Evolutionary conservation across 768 basidiomycete species (phyloP).

Genomic region (Rhizopogon rudus): DNA sequence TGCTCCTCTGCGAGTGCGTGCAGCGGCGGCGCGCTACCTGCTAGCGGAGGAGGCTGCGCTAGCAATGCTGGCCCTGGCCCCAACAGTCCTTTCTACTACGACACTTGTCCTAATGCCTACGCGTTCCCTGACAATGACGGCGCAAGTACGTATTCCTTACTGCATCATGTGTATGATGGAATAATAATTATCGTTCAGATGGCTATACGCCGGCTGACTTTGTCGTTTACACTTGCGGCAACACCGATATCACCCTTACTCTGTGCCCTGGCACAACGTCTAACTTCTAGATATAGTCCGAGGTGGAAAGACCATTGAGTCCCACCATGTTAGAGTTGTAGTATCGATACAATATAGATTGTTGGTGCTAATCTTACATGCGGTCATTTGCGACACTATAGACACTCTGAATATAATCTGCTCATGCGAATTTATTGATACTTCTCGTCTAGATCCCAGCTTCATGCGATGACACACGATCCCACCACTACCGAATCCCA

Average conservation of each 20-base stretch:
- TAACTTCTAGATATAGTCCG: not conserved
- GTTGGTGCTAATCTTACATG: not conserved
- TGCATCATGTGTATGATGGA: not conserved
- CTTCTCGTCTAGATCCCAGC: too few species aligned
- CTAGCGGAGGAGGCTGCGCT: slow-evolving; percentile 21
- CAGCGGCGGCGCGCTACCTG: slow-evolving; percentile 22
- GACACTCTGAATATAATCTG: not conserved
- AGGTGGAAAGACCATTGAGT: too few species aligned
- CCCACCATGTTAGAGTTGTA: not conserved
- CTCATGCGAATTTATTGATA: too few species aligned
- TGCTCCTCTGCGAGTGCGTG: slow-evolving; percentile 25
- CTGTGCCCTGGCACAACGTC: slow-evolving; percentile 24
- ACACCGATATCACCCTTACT: slow-evolving; percentile 23
- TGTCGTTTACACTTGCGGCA: slow-evolving; percentile 24
- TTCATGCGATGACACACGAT: too few species aligned
- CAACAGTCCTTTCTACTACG: slow-evolving; percentile 24
- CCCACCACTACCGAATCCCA: too few species aligned
- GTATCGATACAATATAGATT: not conserved
- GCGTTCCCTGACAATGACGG: slow-evolving; percentile 30
- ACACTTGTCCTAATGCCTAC: slow-evolving; percentile 24
- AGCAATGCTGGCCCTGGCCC: slow-evolving; percentile 25
- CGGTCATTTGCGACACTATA: not conserved
- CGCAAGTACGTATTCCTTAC: slow-evolving; percentile 11
- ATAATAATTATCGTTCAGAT: slow-evolving; percentile 4
- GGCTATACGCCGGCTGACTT: slow-evolving; percentile 23